These are phyloP conservation scores for Postia placenta DNA, from an alignment of 768 basidiomycete genomes.

Conservation along the genomic window DNA sequence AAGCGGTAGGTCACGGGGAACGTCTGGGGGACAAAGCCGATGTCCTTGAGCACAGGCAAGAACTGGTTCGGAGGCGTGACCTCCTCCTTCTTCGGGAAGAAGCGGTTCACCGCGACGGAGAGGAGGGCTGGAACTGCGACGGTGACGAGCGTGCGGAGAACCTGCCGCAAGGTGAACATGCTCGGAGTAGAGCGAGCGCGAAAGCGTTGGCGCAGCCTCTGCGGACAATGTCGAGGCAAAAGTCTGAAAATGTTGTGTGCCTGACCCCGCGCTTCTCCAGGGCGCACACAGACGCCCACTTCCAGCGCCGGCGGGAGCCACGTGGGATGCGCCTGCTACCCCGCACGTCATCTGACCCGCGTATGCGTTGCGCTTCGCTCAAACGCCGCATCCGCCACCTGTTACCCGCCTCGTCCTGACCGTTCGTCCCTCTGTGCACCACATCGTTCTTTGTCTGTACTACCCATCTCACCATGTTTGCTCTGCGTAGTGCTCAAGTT, in stretches of 20 bases:
- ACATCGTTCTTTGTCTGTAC: neutral
- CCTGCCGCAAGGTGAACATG: constrained; percentile 10
- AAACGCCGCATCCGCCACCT: constrained; percentile 1
- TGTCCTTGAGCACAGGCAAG: constrained; percentile 14
- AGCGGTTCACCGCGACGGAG: constrained; percentile 5
- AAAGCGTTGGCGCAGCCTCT: neutral
- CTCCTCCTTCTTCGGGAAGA: constrained; percentile 1
- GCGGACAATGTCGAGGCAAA: neutral
- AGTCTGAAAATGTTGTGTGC: neutral
- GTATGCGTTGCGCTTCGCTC: constrained; percentile 1
- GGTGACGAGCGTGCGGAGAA: constrained; percentile 7
- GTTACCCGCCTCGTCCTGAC: neutral
- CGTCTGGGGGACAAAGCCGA: constrained; percentile 12
- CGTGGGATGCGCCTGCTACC: constrained; percentile 2
- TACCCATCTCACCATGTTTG: constrained; percentile 16
- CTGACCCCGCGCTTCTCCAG: neutral
- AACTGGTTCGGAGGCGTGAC: constrained; percentile 8
- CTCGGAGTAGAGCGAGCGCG: neutral
- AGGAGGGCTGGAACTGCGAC: constrained; percentile 14
- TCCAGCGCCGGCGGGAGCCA: neutral
- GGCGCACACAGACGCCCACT: no score
- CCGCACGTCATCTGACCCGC: constrained; percentile 14
- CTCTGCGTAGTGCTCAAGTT: constrained; percentile 15
- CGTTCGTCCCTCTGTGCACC: neutral
- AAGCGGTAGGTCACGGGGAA: constrained; percentile 12